phyloP scores from a whole-genome alignment of 805 yeast species.

The Metschnikowia corniflorae region DNA sequence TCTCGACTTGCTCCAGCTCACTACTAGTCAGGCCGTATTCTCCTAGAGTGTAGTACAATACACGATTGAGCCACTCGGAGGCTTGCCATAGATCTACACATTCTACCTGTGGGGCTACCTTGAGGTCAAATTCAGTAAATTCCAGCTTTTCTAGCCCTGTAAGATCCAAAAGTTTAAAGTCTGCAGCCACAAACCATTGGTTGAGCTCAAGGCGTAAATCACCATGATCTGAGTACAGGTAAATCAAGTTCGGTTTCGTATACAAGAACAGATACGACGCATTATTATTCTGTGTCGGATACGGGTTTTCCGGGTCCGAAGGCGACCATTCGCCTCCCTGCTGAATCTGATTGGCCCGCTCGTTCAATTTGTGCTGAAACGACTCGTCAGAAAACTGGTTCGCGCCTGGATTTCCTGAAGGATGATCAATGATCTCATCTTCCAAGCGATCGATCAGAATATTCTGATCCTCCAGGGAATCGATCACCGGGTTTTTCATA shows the following conservation, averaged over 20 bases:
- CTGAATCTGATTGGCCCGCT: conserved; percentile 37
- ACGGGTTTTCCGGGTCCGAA: conserved; percentile 6
- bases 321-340: conserved; percentile 16
- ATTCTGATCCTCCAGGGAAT: conserved; percentile 20
- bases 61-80: conserved; percentile 6
- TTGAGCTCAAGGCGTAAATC: conserved; percentile 27
- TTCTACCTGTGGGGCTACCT: background rate
- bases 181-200: conserved; percentile 39
- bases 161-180: conserved; percentile 19
- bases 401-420: conserved; percentile 29
- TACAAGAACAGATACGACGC: conserved; percentile 25
- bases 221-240: conserved; percentile 27
- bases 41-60: conserved; percentile 16
- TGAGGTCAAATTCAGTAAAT: background rate
- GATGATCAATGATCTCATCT: conserved; percentile 44
- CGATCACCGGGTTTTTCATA: conserved; percentile 3
- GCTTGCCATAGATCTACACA: conserved; percentile 4
- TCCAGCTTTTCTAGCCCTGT: background rate
- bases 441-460: conserved; percentile 44
- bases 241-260: conserved; percentile 30
- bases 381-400: conserved; percentile 36
- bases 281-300: conserved; percentile 6
- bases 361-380: conserved; percentile 40
- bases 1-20: conserved; percentile 10
- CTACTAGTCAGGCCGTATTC: conserved; percentile 2